Evolutionary conservation across 768 basidiomycete genomes (phyloP), one percentile per base, ranked within the genome.

Genomic region (Hortiboletus campestris): DNA sequence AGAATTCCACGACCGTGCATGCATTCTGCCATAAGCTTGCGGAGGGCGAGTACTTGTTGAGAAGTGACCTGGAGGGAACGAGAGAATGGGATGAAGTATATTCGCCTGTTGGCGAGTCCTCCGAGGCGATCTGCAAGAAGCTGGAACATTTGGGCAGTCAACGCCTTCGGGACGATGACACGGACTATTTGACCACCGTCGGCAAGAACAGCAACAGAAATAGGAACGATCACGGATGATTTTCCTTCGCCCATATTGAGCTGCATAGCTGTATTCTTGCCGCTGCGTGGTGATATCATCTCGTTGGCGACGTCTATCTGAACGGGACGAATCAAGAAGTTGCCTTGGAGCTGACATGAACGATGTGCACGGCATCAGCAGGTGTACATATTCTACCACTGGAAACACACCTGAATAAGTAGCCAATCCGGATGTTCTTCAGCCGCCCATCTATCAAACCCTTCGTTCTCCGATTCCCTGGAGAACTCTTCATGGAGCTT

Each of bases 211-310:
- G 72, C 60, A 0, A 71, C 67, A 2, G 74, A 66, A 31, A 82
- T 67, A 0, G 82, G 82, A 2, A 83, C 72, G 19, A 84, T 75
- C 2, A 75, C 76, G 0, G 75, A 77, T 3, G 76, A 74, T 55
- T 84, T 84, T 1, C 82, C 83, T 53, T 84, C 82, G 3, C 82
- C 82, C 82, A 84, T 84, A 45, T 84, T 81, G 17, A 83, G 74
- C 39, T 83, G 82, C 29, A 79, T 68, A 8, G 72, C 63, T 0
- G 76, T 75, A 46, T 78, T 84, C 10, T 58, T 16, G 6, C 57
- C 53, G 0, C 66, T 72, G 1, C 51, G 54, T 0, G 83, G 81
- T 0, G 62, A 50, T 25, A 80, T 77, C 82, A 84, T 83, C 49
- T 80, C 74, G 5, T 60, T 52, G 1, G 80, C 78, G 11, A 83